phyloP scores from a whole-genome alignment of 2,329 filamentous ascomycete genomes.

The Uncinocarpus reesii region DNA sequence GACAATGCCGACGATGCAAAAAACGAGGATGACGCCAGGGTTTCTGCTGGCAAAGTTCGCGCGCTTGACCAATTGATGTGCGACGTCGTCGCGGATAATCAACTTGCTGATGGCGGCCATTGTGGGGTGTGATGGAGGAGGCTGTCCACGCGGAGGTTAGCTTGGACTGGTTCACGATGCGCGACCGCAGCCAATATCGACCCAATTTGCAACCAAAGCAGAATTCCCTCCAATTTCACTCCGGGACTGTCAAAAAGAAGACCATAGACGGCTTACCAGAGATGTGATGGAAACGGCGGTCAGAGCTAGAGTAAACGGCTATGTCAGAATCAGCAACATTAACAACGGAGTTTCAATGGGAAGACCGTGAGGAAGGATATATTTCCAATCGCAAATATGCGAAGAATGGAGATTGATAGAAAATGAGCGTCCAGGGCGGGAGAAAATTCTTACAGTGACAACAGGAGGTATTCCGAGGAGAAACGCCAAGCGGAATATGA shows the following conservation, averaged over 20 bases:
- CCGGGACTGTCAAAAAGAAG: too few relatives aligned
- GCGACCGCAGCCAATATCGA: background rate
- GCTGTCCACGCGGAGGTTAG: background rate
- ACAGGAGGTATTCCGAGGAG: background rate
- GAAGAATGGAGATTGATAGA: background rate
- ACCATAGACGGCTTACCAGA: slow-evolving; percentile 6
- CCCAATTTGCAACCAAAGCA: too few relatives aligned
- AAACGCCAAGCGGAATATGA: slow-evolving; percentile 1
- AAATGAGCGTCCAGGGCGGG: background rate
- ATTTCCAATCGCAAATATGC: background rate
- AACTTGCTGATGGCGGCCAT: slow-evolving; percentile 26
- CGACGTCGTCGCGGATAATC: slow-evolving; percentile 12
- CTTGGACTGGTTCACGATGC: background rate
- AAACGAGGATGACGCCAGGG: slow-evolving; percentile 53
- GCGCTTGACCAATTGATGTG: slow-evolving; percentile 40
- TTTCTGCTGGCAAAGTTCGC: slow-evolving; percentile 49
- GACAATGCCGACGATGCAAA: slow-evolving; percentile 51
- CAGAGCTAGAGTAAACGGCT: background rate
- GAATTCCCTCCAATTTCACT: too few relatives aligned
- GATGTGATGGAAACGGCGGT: slow-evolving; percentile 1
- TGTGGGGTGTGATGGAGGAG: background rate
- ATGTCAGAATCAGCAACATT: background rate
- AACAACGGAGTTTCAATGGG: background rate
- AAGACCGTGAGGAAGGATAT: background rate
- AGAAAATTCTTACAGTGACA: background rate